phyloP scores from a whole-genome alignment of 2,329 filamentous ascomycete genomes.

The Colletotrichum sp. region DNA sequence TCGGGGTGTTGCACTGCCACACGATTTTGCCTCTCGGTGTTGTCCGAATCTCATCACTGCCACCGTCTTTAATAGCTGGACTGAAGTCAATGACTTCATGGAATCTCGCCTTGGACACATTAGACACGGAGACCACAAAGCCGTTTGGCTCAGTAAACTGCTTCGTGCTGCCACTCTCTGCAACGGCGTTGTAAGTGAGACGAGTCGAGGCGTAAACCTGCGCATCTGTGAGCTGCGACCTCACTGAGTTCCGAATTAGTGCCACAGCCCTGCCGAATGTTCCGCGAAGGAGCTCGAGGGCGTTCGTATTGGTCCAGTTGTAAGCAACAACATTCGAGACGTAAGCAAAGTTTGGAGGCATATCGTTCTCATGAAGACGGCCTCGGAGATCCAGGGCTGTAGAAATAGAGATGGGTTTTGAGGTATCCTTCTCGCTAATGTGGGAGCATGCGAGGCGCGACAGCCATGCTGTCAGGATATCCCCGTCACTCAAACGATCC shows the following conservation, averaged over 20 bases:
- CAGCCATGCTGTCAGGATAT: conserved; percentile 12
- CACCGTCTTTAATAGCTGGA: background rate
- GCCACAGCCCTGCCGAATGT: background rate
- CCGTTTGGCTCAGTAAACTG: conserved; percentile 9
- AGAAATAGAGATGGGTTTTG: background rate
- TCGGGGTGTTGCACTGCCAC: conserved; percentile 9
- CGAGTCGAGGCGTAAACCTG: conserved; percentile 6
- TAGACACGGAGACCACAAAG: conserved; percentile 5
- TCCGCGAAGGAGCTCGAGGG: background rate
- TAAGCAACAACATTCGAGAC: conserved; percentile 10
- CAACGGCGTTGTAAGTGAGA: conserved; percentile 7
- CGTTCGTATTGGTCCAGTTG: conserved; percentile 10
- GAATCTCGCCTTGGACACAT: conserved; percentile 12
- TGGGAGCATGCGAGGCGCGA: conserved; percentile 5
- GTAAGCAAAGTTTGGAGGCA: background rate
- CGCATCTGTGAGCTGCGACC: conserved; percentile 1
- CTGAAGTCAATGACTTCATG: conserved; percentile 14
- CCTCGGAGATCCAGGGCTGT: conserved; percentile 12
- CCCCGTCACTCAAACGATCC: conserved; percentile 7
- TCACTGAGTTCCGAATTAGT: background rate
- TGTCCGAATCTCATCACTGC: background rate
- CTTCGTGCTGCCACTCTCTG: conserved; percentile 8
- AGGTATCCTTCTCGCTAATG: background rate
- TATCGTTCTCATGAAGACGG: background rate
- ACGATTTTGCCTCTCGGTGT: conserved; percentile 9